Evolutionary conservation across 345 rosid species (phyloP).

Genomic region (Abelmoschus esculentus): DNA sequence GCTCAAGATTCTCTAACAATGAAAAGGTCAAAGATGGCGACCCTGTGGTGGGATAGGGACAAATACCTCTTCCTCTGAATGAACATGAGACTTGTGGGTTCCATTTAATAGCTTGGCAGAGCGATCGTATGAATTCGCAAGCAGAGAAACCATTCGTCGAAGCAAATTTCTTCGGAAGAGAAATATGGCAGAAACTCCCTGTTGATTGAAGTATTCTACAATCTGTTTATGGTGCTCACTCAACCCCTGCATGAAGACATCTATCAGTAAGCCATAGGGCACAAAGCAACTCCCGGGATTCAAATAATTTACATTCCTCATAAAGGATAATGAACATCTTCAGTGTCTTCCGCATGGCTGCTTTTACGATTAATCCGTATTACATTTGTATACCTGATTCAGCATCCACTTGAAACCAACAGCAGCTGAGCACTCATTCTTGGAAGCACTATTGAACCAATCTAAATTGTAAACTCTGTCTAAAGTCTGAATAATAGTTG

Average conservation of each 20-base stretch:
- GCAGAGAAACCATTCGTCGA: constrained; percentile 78
- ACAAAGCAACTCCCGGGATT: not conserved
- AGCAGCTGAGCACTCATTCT: constrained; percentile 93
- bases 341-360: not conserved
- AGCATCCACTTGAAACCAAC: constrained; percentile 99
- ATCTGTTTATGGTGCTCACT: constrained; percentile 59
- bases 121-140: constrained; percentile 82
- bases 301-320: not conserved
- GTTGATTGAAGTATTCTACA: constrained; percentile 70
- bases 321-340: not conserved
- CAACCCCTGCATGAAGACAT: constrained; percentile 47
- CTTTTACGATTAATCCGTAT: not conserved
- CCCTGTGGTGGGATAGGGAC: not conserved
- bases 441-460: constrained; percentile 81
- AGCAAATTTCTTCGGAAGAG: constrained; percentile 71
- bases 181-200: constrained; percentile 70
- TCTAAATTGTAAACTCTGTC: constrained; percentile 88
- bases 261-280: not conserved
- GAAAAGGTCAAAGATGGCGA: not conserved
- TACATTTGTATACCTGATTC: constrained; percentile 56
- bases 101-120: constrained; percentile 85
- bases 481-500: constrained; percentile 52
- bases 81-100: constrained; percentile 95
- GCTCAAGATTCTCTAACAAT: constrained; percentile 10
- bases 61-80: constrained; percentile 74